Evolutionary conservation across 352 stramenopile species (phyloP), one percentile per base, ranked within the genome.

Genomic region (Phytopythium oedochilum): DNA sequence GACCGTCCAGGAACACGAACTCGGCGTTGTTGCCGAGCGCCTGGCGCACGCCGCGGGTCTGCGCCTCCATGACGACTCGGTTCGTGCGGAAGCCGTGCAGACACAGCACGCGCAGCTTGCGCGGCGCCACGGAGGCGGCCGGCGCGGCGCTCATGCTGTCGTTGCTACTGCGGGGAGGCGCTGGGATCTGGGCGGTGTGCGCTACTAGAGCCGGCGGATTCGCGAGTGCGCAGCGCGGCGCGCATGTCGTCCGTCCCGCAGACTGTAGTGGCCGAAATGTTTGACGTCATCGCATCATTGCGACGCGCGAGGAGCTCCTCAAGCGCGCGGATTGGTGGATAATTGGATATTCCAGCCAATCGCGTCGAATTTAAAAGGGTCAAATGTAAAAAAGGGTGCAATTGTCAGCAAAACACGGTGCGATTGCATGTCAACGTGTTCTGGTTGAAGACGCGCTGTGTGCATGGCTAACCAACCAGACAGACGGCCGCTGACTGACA

Each of bases 41-140:
- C 2, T 80, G 59, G 25, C 73, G 78, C 20, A 93, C 53, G 0
- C 75, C 75, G 15, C 70, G 73, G 7, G 65, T 79, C 62, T 93
- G 83, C 55, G 70, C 73, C 55, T 80, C 54, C 80, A 93, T 91
- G 40, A 93, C 75, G 55, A 82, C 73, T 35, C 46, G 38, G 46
- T 93, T 93, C 5, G 78, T 89, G 36, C 80, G 83, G 57, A 80
- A 80, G 42, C 83, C 83, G 44, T 91, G 83, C 6, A 92, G 68
- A 53, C 79, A 92, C 35, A 92, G 67, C 47, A 89, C 73, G 49
- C 82, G 79, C 15, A 92, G 58, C 59, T 68, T 75, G 44, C 55
- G 68, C n/a, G 51, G 29, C 39, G 59, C 26, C 5, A 50, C 39
- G 38, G 49, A 25, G 22, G 12, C 28, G 36, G 31, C 31, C 20